Conservation (phyloP, 441 rosid species). For the Breynia disticha region DNA sequence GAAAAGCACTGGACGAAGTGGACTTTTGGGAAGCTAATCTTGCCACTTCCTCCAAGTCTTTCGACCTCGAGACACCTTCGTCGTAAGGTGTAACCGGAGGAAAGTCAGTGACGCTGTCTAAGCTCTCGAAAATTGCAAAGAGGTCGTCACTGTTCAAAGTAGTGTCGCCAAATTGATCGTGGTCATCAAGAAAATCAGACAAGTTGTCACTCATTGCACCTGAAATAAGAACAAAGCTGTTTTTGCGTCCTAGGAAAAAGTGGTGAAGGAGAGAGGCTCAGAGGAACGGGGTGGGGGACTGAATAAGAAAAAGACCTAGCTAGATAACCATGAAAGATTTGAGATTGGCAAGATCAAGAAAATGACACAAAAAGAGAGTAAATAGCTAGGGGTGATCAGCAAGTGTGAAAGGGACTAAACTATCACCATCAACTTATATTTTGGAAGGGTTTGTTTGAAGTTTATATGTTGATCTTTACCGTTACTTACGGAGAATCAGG, state of each 20-base stretch:
- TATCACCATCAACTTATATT: conserved; percentile 47
- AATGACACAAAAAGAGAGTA: conserved; percentile 25
- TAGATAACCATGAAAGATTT: conserved; percentile 5
- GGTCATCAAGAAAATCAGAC: conserved; percentile 42
- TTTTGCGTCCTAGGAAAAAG: conserved; percentile 15
- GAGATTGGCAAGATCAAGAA: conserved; percentile 18
- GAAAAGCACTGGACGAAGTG: conserved; percentile 17
- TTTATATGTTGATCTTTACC: conserved; percentile 15
- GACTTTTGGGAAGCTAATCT: conserved; percentile 27
- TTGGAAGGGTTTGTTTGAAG: conserved; percentile 12
- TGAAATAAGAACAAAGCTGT: background rate
- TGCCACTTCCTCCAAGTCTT: conserved; percentile 18
- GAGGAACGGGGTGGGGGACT: conserved; percentile 12
- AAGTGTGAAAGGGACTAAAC: conserved; percentile 43
- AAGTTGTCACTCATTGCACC: conserved; percentile 36
- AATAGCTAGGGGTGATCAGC: conserved; percentile 18
- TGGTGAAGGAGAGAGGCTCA: background rate
- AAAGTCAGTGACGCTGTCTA: conserved; percentile 49
- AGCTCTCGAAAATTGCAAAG: conserved; percentile 65
- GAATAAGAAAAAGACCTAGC: conserved; percentile 12
- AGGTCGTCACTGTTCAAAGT: conserved; percentile 57
- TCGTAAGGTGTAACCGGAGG: conserved; percentile 30
- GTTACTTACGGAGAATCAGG: conserved; percentile 20
- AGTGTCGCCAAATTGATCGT: conserved; percentile 40
- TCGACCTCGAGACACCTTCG: conserved; percentile 9